Evolutionary conservation across 495 filamentous ascomycete species (phyloP).

Genomic region (Daldinia bambusicola): DNA sequence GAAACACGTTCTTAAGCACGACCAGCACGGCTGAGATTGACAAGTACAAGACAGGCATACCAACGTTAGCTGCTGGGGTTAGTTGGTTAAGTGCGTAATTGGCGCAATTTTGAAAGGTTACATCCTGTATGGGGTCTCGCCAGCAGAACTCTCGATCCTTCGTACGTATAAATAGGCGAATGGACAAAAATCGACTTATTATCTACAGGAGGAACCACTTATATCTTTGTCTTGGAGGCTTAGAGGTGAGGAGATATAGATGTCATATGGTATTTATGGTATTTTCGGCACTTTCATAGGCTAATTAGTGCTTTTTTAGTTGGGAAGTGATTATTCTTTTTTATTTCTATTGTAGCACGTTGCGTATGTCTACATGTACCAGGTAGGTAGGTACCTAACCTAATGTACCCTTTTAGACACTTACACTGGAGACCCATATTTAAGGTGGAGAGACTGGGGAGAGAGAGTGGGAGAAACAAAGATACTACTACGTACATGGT

Average conservation of each 20-base stretch:
- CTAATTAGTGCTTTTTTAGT: background rate
- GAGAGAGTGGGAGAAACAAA: background rate
- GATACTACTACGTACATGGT: background rate
- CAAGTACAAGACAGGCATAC: background rate
- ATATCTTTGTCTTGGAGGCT: background rate
- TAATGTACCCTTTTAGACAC: too few relatives aligned
- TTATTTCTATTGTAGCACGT: background rate
- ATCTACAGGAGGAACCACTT: background rate
- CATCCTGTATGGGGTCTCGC: conserved; percentile 23
- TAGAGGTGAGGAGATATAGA: background rate
- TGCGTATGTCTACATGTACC: background rate
- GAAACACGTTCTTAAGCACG: background rate
- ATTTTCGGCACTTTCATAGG: background rate
- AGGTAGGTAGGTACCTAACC: too few relatives aligned
- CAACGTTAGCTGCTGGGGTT: conserved; percentile 23
- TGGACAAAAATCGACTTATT: background rate
- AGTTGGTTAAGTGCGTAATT: conserved; percentile 25
- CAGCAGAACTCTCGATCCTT: conserved; percentile 24
- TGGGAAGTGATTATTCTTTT: background rate
- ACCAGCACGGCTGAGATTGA: conserved; percentile 31
- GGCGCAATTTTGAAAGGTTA: conserved; percentile 30
- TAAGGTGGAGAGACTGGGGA: conserved; percentile 1
- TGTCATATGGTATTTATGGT: background rate
- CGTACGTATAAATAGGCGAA: conserved; percentile 39
- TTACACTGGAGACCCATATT: conserved; percentile 10